phyloP scores from a whole-genome alignment of 495 filamentous ascomycete genomes.

The Neurospora sp. region DNA sequence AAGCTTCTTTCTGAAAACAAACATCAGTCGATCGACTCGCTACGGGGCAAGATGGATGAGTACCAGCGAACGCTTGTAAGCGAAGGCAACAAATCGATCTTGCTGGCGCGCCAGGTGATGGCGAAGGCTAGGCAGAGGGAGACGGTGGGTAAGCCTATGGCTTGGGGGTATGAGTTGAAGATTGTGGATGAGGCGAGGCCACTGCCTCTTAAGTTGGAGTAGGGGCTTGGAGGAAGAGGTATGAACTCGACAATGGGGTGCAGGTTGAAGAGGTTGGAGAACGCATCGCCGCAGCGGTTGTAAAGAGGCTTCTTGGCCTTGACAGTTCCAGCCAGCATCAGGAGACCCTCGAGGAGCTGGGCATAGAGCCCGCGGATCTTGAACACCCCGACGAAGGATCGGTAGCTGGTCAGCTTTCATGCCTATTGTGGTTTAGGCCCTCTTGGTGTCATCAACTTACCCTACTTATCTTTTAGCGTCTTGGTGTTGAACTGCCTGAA shows the following conservation, averaged over 20 bases:
- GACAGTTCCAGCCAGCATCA: too few species aligned
- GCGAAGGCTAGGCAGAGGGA: neutral
- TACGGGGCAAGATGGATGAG: constrained; percentile 7
- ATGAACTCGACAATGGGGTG: too few species aligned
- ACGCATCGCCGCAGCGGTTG: too few species aligned
- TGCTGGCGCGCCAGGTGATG: neutral
- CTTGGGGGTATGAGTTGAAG: constrained; percentile 9
- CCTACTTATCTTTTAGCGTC: neutral
- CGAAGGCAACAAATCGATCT: constrained; percentile 9
- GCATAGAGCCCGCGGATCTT: too few species aligned
- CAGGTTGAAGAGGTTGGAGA: too few species aligned
- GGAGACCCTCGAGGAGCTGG: too few species aligned
- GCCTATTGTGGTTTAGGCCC: neutral
- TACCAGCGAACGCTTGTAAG: constrained; percentile 10
- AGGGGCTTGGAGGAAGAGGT: too few species aligned
- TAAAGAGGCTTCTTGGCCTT: too few species aligned
- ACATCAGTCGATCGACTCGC: neutral
- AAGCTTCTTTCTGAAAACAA: constrained; percentile 10
- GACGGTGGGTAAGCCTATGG: neutral
- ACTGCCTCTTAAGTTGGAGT: too few species aligned
- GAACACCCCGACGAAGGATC: too few species aligned
- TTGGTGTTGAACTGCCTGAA: neutral
- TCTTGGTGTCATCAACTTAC: neutral
- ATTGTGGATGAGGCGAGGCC: neutral
- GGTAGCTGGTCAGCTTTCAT: neutral